Evolutionary conservation across 176 grass and related monocot species (phyloP).

Genomic region (Zea luxurians): DNA sequence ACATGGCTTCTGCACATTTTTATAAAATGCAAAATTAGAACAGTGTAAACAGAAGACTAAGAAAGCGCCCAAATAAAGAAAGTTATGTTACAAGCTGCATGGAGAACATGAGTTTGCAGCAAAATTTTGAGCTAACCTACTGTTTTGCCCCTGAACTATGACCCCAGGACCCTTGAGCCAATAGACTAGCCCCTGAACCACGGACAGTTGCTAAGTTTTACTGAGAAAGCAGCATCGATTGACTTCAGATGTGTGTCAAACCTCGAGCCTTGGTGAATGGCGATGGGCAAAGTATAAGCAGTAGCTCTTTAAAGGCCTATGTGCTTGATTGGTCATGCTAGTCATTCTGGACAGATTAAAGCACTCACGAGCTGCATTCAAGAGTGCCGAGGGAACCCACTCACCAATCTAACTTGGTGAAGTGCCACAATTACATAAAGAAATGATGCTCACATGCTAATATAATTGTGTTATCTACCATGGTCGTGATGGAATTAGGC

Average conservation of each 20-base stretch:
- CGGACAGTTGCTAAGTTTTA: not conserved
- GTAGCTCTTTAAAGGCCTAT: not conserved
- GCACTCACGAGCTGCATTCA: too few species aligned
- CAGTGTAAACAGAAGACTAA: not conserved
- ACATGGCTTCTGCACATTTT: conserved; percentile 68
- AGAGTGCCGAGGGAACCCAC: too few species aligned
- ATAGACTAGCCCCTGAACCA: not conserved
- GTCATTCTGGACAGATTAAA: not conserved
- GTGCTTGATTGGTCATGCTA: not conserved
- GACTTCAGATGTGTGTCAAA: not conserved
- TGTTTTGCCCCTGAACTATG: not conserved
- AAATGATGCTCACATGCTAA: too few species aligned
- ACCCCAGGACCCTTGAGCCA: not conserved
- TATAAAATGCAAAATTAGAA: conserved; percentile 36
- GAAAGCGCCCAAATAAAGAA: not conserved
- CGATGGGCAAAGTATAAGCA: not conserved
- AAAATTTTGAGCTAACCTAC: too few species aligned
- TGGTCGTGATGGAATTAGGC: too few species aligned
- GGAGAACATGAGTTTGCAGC: not conserved
- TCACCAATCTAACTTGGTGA: too few species aligned
- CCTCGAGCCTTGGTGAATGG: not conserved
- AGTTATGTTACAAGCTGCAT: not conserved
- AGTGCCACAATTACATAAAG: too few species aligned
- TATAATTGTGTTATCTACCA: too few species aligned
- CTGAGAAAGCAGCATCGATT: not conserved